Evolutionary conservation across 176 grass and related monocot genomes (phyloP).

Genomic region (Tuctoria greenei): DNA sequence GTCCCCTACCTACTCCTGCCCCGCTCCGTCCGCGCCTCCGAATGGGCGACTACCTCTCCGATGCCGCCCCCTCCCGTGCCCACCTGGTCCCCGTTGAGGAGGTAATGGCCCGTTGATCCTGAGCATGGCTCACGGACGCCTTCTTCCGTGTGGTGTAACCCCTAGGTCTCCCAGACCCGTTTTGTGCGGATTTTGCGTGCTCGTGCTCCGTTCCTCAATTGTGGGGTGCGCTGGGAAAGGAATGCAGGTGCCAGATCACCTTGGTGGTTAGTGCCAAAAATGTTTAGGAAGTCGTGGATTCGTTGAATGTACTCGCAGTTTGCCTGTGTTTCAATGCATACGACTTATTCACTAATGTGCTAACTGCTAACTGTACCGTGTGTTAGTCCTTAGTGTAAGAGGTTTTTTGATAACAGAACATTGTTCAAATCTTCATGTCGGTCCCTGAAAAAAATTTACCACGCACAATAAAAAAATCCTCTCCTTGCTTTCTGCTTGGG

Average conservation of each 20-base stretch:
- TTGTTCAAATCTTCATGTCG: not conserved
- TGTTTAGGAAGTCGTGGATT: not conserved
- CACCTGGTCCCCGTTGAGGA: not conserved
- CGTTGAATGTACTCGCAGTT: not conserved
- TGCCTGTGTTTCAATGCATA: not conserved
- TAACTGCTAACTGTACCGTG: not conserved
- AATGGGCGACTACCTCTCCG: not conserved
- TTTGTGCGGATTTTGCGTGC: not conserved
- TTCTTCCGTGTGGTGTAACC: not conserved
- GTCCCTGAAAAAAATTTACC: not conserved
- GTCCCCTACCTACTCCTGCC: not conserved
- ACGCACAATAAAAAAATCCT: not conserved
- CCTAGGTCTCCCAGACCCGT: not conserved
- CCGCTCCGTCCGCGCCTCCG: slow-evolving; percentile 16
- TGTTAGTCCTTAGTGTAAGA: not conserved
- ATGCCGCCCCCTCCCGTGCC: not conserved
- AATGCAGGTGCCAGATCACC: not conserved
- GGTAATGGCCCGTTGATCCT: slow-evolving; percentile 18
- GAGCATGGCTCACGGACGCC: not conserved
- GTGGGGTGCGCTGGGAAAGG: not conserved
- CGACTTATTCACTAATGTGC: not conserved
- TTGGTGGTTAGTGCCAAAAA: not conserved
- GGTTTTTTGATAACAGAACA: not conserved
- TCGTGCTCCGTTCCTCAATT: not conserved
- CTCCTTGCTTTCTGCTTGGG: not conserved